A percentile compares a stretch with the other conserved stretches of the same genome.
Conservation (phyloP, 148 eudicot genomes). For the Vaccinium macrocarpon region DNA sequence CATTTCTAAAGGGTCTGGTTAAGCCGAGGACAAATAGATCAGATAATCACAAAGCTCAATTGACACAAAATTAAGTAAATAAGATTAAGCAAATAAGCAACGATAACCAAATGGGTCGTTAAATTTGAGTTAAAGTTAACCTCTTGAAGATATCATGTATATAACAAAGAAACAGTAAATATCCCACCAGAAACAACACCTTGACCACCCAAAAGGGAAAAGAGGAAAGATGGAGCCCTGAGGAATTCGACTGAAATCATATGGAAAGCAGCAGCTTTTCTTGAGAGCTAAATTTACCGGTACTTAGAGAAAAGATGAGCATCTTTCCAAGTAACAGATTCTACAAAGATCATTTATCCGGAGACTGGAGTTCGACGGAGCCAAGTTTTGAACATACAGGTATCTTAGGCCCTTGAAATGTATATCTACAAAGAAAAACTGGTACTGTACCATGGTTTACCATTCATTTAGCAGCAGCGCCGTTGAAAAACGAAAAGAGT, state of each 20-base stretch:
- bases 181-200: background rate
- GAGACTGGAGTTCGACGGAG: background rate
- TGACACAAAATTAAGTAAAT: background rate
- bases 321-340: background rate
- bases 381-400: background rate
- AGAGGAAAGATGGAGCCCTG: background rate
- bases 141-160: background rate
- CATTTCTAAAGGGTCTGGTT: background rate
- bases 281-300: background rate
- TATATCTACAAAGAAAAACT: background rate
- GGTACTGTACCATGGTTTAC: background rate
- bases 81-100: background rate
- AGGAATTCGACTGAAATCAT: slow-evolving; percentile 26
- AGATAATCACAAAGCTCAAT: background rate
- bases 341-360: background rate
- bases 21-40: background rate
- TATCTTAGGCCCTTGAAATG: background rate
- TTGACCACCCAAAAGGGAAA: background rate
- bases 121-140: background rate
- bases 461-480: background rate
- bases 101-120: background rate
- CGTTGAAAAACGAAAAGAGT: background rate
- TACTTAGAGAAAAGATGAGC: background rate
- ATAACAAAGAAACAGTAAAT: background rate
- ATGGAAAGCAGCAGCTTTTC: slow-evolving; percentile 20